Percentiles rank a stretch among this genome's conserved stretches.
These are phyloP conservation scores for Fagopyrum homotropicum DNA, from an alignment of 148 eudicot species.

Conservation along the genomic window DNA sequence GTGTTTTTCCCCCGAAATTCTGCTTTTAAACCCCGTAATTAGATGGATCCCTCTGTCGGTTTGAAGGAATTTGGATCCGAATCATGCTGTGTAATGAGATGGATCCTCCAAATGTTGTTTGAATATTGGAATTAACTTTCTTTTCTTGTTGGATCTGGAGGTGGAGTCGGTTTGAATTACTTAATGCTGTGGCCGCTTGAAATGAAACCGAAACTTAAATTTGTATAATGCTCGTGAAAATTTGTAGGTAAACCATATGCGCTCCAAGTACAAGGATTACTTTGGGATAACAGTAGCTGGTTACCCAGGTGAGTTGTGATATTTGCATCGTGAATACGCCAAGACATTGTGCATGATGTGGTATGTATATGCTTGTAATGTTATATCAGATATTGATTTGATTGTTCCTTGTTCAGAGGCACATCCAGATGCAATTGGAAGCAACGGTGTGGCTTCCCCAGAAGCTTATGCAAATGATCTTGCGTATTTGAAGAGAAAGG, in stretches of 20 bases:
- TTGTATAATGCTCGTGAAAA: neutral
- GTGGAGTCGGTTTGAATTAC: neutral
- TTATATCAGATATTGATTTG: neutral
- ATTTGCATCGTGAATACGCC: neutral
- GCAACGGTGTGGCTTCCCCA: conserved; percentile 58
- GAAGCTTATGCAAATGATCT: conserved; percentile 78
- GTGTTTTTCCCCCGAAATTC: neutral
- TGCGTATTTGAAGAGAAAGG: conserved; percentile 89
- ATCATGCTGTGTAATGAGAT: neutral
- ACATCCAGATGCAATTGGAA: conserved; percentile 86
- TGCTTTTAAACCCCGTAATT: neutral
- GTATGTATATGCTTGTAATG: neutral
- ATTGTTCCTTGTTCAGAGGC: conserved; percentile 45
- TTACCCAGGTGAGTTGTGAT: conserved; percentile 64
- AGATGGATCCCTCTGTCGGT: conserved; percentile 2
- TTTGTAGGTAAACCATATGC: conserved; percentile 76
- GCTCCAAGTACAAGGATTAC: conserved; percentile 72
- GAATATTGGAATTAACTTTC: neutral
- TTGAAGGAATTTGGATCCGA: neutral
- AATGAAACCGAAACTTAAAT: neutral
- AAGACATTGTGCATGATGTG: neutral
- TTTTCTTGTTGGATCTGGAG: neutral
- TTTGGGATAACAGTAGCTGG: conserved; percentile 98
- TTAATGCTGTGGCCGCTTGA: neutral
- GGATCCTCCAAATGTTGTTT: neutral